phyloP scores from a whole-genome alignment of 148 eudicot genomes.

The Nepenthes mirabilis region DNA sequence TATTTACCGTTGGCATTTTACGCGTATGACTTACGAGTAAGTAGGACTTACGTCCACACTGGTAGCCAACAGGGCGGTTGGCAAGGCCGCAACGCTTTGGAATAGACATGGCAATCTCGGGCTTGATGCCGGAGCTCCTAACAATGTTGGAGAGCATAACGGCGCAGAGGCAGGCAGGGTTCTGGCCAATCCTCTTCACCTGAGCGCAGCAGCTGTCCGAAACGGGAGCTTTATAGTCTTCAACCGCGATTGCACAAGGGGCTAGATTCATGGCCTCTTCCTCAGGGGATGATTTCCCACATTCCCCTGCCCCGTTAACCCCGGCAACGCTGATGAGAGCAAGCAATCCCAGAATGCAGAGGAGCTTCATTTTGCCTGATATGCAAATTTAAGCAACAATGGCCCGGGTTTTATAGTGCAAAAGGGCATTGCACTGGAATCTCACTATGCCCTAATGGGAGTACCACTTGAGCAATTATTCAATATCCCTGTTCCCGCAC shows the following conservation, averaged over 20 bases:
- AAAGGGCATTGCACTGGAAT: too few relatives aligned
- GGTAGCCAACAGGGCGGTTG: slow-evolving; percentile 61
- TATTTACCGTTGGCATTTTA: too few relatives aligned
- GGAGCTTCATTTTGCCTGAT: slow-evolving; percentile 11
- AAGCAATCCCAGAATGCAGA: slow-evolving; percentile 20
- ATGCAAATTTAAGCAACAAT: too few relatives aligned
- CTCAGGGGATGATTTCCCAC: slow-evolving; percentile 40
- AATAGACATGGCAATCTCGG: slow-evolving; percentile 45
- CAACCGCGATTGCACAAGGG: slow-evolving; percentile 49
- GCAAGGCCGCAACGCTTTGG: slow-evolving; percentile 54
- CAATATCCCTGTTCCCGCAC: too few relatives aligned
- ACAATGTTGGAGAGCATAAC: slow-evolving; percentile 62
- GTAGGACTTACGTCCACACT: slow-evolving; percentile 41
- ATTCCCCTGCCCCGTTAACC: slow-evolving; percentile 40
- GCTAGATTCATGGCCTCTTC: slow-evolving; percentile 44
- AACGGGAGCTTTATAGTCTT: slow-evolving; percentile 30
- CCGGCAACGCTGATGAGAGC: slow-evolving; percentile 14
- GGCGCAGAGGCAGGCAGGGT: slow-evolving; percentile 49
- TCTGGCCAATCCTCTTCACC: slow-evolving; percentile 45
- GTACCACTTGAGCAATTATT: too few relatives aligned
- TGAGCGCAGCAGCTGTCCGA: slow-evolving; percentile 35
- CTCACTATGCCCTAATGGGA: too few relatives aligned
- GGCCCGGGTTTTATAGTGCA: too few relatives aligned
- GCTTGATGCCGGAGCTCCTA: slow-evolving; percentile 40
- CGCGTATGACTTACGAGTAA: too few relatives aligned